phyloP scores from a whole-genome alignment of 768 basidiomycete species.

The Rhodotorula kratochvilovae region DNA sequence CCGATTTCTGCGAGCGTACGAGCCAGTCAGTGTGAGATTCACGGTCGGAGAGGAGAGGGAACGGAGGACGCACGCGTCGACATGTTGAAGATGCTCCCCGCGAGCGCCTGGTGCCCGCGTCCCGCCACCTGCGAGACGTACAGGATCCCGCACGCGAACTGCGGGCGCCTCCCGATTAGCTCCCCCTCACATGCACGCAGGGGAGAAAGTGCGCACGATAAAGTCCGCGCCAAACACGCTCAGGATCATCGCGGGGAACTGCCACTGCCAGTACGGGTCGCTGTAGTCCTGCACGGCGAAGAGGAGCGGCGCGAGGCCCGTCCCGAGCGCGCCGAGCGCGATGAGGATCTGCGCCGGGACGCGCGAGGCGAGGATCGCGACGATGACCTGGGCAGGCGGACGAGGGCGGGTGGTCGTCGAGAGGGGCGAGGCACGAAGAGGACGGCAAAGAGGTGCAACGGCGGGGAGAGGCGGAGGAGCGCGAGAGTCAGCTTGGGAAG shows the following conservation, averaged over 20 bases:
- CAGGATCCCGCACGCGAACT: constrained; percentile 9
- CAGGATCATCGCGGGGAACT: constrained; percentile 33
- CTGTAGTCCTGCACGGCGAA: constrained; percentile 24
- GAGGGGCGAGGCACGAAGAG: too few species aligned
- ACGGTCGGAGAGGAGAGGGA: too few species aligned
- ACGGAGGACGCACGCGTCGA: background rate
- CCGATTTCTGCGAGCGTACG: constrained; percentile 9
- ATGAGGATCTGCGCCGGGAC: constrained; percentile 46
- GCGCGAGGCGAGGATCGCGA: constrained; percentile 43
- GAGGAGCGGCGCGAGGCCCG: constrained; percentile 36
- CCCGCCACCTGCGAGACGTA: constrained; percentile 22
- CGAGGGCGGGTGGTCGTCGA: too few species aligned
- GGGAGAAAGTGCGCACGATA: background rate
- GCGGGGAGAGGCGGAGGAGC: too few species aligned
- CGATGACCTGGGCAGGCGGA: constrained; percentile 36
- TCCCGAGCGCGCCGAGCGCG: constrained; percentile 44
- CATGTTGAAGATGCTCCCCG: constrained; percentile 23
- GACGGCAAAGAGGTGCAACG: too few species aligned
- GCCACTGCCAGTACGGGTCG: constrained; percentile 24
- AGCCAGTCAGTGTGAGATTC: too few species aligned
- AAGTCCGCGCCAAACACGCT: constrained; percentile 24
- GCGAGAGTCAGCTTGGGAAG: too few species aligned
- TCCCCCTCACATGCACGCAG: too few species aligned
- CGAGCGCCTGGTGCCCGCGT: constrained; percentile 17
- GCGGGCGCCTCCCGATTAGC: background rate